Base-by-base conservation (phyloP, 306 rosid genomes). In the Vachellia pachyceras region DNA sequence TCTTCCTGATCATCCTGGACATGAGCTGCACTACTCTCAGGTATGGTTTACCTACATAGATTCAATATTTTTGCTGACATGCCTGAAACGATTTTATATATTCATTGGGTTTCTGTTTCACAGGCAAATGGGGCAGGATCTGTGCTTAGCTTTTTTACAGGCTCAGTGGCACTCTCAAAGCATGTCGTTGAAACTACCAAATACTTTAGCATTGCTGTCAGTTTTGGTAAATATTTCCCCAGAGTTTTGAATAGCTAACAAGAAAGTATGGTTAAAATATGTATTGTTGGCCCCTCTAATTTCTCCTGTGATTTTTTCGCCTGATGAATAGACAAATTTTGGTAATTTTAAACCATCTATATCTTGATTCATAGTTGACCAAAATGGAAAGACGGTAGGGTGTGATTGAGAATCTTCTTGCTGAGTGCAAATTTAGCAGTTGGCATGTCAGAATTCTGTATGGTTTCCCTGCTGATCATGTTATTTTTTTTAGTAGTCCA, bases 41-140 rank as follows among this genome's bases (percentile, higher is more conserved):
- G 98, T 92, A 79, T 76, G 57, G 47, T 72, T 73, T 66, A 76
- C 55, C 14, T 6, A 64, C 73, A 69, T 23, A 78, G 41, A 77
- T 75, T 45, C 50, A 68, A 78, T 79, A 61, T 67, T 50, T 42
- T 44, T 75, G 58, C 47, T 84, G 49, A 77, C 15, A 17, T 66
- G 58, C 47, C n/a, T 0, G 7, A 39, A 46, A 41, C 18, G 37
- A 25, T 75, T 78, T 58, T 77, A 69, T 22, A 49, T 45, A 23
- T 75, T 72, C 79, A 83, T 68, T 0, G 25, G 73, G 45, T 46
- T 14, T 70, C 64, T 72, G 73, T 58, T 79, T 73, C 82, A 44
- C 87, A 95, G 99, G 97, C 97, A 75, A 90, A 90, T 79, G 99
- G 97, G 82, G 94, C 99, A 42, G 98, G 98, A 63, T 88, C 97